Conservation (phyloP, 106 monocot species). For the Dendrobium huoshanense region DNA sequence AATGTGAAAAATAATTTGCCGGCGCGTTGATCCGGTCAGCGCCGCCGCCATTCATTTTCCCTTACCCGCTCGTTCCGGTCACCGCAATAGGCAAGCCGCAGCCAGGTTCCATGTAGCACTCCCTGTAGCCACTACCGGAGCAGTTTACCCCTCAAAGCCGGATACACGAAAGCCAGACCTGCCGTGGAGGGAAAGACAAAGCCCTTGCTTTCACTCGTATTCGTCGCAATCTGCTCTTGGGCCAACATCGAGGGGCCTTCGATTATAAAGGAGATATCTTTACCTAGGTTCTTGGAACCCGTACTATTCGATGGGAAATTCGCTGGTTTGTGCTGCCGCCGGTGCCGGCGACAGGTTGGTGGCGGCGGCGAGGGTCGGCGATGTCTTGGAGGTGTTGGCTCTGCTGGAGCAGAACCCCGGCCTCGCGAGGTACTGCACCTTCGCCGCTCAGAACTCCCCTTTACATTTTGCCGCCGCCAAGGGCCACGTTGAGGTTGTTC, state of each 20-base stretch:
- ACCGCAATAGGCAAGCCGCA: neutral
- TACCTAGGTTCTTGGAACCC: neutral
- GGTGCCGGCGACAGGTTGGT: slow-evolving; percentile 56
- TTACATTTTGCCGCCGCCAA: slow-evolving; percentile 80
- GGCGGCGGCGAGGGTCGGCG: slow-evolving; percentile 83
- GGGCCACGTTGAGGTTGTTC: slow-evolving; percentile 60
- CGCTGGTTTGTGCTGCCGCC: slow-evolving; percentile 52
- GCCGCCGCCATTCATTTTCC: neutral
- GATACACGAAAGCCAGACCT: neutral
- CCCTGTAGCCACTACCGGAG: neutral
- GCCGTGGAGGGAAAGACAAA: neutral
- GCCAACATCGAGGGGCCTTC: neutral
- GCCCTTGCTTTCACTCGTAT: neutral
- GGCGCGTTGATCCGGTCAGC: no score
- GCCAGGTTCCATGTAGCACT: neutral
- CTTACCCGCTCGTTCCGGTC: neutral
- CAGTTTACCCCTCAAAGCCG: neutral
- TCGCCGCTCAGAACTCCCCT: slow-evolving; percentile 74
- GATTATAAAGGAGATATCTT: neutral
- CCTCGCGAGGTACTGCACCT: slow-evolving; percentile 42
- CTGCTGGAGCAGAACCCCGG: neutral
- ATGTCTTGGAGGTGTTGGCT: slow-evolving; percentile 33
- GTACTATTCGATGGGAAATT: slow-evolving; percentile 59
- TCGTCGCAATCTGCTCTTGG: neutral
- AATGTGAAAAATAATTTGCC: no score